Evolutionary conservation across 1,284 basidiomycete species (phyloP).

Genomic region (Earliella scabrosa): DNA sequence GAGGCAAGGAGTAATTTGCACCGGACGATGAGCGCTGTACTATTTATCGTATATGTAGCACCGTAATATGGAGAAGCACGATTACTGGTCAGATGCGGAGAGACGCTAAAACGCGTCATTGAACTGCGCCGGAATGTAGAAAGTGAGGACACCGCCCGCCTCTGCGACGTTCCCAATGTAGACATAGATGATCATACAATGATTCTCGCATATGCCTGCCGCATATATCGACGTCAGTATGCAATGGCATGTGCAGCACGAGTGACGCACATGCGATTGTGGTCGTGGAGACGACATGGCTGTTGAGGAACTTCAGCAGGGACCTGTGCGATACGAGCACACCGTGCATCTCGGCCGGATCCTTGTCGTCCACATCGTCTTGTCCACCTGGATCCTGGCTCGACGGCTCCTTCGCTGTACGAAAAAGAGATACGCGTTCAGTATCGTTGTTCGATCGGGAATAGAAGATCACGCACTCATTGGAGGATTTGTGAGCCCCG

Average conservation of each 20-base stretch:
- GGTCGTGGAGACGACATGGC: conserved; percentile 83
- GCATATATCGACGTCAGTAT: neutral
- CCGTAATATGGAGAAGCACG: no score
- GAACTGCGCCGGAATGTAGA: conserved; percentile 79
- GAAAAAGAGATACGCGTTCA: no score
- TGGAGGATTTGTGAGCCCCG: conserved; percentile 70
- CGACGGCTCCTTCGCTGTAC: conserved; percentile 21
- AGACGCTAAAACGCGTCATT: conserved; percentile 36
- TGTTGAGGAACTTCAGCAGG: conserved; percentile 83
- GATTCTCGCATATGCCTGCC: conserved; percentile 81
- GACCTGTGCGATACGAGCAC: conserved; percentile 77
- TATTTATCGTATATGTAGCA: neutral
- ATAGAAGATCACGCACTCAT: conserved; percentile 54
- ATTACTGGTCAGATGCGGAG: no score
- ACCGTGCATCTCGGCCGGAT: conserved; percentile 60
- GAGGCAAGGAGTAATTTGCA: no score
- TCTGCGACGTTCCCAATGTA: conserved; percentile 87
- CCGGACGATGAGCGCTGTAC: no score
- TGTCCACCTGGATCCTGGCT: conserved; percentile 36
- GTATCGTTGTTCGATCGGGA: no score
- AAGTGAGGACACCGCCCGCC: conserved; percentile 86
- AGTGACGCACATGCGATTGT: conserved; percentile 80
- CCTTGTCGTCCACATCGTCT: conserved; percentile 41
- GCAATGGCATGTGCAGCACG: neutral
- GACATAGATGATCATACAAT: conserved; percentile 89